Evolutionary conservation across 495 filamentous ascomycete species (phyloP).

Genomic region (Chlorociboria aeruginascens): DNA sequence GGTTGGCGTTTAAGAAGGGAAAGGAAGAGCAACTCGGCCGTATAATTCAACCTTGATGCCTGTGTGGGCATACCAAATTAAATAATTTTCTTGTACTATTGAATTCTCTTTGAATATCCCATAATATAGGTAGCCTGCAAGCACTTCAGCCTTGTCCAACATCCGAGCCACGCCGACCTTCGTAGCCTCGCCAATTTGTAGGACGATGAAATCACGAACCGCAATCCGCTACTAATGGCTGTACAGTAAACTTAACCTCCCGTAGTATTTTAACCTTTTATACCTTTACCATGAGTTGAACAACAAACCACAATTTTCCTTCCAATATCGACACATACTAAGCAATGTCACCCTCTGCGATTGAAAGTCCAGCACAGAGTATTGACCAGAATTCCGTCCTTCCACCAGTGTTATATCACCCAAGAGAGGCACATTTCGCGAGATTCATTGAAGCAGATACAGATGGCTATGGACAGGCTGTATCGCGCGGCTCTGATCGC

Average conservation of each 20-base stretch:
- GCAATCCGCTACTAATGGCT: too few relatives aligned
- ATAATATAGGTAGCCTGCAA: too few relatives aligned
- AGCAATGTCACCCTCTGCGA: slow-evolving; percentile 17
- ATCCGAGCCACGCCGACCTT: too few relatives aligned
- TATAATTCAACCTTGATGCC: too few relatives aligned
- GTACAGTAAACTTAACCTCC: too few relatives aligned
- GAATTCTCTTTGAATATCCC: too few relatives aligned
- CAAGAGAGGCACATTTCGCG: slow-evolving; percentile 69
- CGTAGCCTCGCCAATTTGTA: too few relatives aligned
- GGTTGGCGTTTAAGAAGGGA: neutral
- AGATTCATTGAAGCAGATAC: slow-evolving; percentile 54
- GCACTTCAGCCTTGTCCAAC: neutral
- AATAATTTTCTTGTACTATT: too few relatives aligned
- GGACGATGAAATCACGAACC: too few relatives aligned
- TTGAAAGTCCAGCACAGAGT: slow-evolving; percentile 4
- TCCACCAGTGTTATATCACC: slow-evolving; percentile 25
- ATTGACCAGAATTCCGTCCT: slow-evolving; percentile 8
- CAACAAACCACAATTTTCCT: neutral
- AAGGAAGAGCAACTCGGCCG: too few relatives aligned
- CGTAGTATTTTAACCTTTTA: neutral
- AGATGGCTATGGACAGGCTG: slow-evolving; percentile 54
- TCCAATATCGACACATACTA: neutral
- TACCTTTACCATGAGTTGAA: slow-evolving; percentile 8
- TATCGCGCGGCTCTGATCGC: slow-evolving; percentile 29
- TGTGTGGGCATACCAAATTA: too few relatives aligned